Conservation (phyloP, 257 asterid genomes). For the Gynochthodes officinalis region DNA sequence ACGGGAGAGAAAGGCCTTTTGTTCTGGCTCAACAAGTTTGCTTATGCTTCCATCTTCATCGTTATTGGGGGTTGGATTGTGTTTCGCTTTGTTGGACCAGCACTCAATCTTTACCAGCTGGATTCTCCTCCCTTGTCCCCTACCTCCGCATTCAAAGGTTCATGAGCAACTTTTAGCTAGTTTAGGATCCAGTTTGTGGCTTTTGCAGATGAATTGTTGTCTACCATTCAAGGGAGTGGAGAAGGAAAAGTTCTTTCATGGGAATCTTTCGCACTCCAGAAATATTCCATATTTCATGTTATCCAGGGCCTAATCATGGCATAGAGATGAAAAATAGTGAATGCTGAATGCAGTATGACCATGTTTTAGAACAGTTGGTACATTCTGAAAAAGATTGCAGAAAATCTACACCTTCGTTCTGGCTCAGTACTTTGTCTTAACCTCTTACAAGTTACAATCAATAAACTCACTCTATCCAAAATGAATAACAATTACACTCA, state of each 20-base stretch:
- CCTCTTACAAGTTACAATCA: neutral
- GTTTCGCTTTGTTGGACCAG: slow-evolving; percentile 82
- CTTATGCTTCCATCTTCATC: slow-evolving; percentile 81
- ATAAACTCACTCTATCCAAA: neutral
- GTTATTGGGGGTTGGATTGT: slow-evolving; percentile 83
- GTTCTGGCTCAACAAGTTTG: slow-evolving; percentile 89
- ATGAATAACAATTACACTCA: neutral
- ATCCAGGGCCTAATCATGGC: neutral
- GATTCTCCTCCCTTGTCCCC: slow-evolving; percentile 80
- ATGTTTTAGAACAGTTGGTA: no score
- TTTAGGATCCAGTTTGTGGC: neutral
- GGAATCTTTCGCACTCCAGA: no score
- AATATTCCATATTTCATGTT: neutral
- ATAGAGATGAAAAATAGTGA: neutral
- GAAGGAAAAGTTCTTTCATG: neutral
- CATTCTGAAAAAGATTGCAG: neutral
- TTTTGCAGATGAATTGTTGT: neutral
- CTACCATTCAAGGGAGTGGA: neutral
- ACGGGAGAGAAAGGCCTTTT: slow-evolving; percentile 69
- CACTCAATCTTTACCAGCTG: slow-evolving; percentile 72
- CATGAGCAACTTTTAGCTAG: neutral
- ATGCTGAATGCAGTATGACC: neutral
- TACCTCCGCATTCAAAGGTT: slow-evolving; percentile 50
- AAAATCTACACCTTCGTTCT: slow-evolving; percentile 2
- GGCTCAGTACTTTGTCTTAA: neutral